A percentile compares a stretch with the other conserved stretches of the same genome.
These are phyloP conservation scores for Xylariaceae sp. DNA, from an alignment of 2,329 filamentous ascomycete species.

Conservation along the genomic window DNA sequence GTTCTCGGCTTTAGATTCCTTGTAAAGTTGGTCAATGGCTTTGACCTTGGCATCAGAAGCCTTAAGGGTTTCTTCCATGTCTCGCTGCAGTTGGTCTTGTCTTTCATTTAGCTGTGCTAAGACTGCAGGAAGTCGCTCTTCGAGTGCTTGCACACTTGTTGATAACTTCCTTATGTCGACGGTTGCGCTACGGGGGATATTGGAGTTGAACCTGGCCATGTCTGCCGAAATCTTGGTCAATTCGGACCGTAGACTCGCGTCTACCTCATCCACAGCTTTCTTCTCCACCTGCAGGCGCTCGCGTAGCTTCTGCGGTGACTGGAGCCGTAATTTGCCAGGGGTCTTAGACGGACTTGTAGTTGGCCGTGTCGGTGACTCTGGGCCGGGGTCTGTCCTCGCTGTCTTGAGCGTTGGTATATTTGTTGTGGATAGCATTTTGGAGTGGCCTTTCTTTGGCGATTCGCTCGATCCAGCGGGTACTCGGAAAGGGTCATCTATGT, in stretches of 20 bases:
- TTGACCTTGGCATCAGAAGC: conserved; percentile 75
- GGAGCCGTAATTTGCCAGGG: conserved; percentile 59
- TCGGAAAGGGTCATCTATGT: conserved; percentile 29
- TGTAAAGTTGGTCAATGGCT: conserved; percentile 83
- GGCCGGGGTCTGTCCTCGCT: conserved; percentile 28
- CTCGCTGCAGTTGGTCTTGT: conserved; percentile 61
- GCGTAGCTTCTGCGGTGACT: conserved; percentile 70
- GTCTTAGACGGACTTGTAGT: conserved; percentile 37
- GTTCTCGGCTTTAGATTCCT: conserved; percentile 84
- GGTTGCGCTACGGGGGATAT: conserved; percentile 34
- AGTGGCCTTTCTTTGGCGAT: conserved; percentile 33
- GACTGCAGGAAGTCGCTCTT: conserved; percentile 59
- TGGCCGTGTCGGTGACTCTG: conserved; percentile 28
- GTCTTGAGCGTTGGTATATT: conserved; percentile 53
- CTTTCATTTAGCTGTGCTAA: conserved; percentile 57
- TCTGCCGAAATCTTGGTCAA: conserved; percentile 78
- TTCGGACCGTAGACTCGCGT: conserved; percentile 68
- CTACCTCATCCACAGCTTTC: conserved; percentile 65
- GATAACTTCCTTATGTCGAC: conserved; percentile 48
- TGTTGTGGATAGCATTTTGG: conserved; percentile 49
- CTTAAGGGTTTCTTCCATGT: conserved; percentile 67
- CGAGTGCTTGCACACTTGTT: conserved; percentile 60
- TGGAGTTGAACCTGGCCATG: conserved; percentile 56
- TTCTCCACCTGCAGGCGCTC: conserved; percentile 84
- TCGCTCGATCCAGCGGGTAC: conserved; percentile 14